Evolutionary conservation across 1,139 yeast species (phyloP).

Genomic region (Nakaseomyces nivariensis): DNA sequence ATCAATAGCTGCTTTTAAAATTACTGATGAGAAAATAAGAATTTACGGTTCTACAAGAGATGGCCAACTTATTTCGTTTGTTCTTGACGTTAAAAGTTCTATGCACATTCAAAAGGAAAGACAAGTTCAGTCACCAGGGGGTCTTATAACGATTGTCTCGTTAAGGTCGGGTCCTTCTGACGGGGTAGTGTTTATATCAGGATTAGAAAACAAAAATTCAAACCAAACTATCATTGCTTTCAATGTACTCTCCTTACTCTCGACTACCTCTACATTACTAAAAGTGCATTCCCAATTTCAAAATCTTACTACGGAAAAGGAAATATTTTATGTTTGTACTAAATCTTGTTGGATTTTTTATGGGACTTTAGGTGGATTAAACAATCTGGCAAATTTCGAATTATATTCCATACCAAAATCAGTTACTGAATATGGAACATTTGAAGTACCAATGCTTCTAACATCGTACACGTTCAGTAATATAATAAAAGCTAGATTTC

Average conservation of each 20-base stretch:
- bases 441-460: neutral
- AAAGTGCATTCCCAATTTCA: constrained; percentile 12
- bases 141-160: constrained; percentile 3
- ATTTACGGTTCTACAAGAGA: neutral
- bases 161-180: neutral
- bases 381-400: constrained; percentile 16
- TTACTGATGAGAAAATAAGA: neutral
- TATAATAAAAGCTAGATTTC: neutral
- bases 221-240: constrained; percentile 6
- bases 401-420: constrained; percentile 9
- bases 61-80: neutral
- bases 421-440: neutral
- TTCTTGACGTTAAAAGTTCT: neutral
- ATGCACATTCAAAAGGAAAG: neutral
- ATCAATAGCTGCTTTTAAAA: neutral
- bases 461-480: neutral
- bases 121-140: neutral
- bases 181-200: constrained; percentile 3
- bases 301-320: constrained; percentile 15
- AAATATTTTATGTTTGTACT: constrained; percentile 12
- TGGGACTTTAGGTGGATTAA: constrained; percentile 12
- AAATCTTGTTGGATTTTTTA: constrained; percentile 14
- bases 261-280: neutral
- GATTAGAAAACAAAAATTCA: neutral
- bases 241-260: constrained; percentile 4